These are phyloP conservation scores for Pseudonectria buxi DNA, from an alignment of 2,329 filamentous ascomycete genomes.

Conservation along the genomic window DNA sequence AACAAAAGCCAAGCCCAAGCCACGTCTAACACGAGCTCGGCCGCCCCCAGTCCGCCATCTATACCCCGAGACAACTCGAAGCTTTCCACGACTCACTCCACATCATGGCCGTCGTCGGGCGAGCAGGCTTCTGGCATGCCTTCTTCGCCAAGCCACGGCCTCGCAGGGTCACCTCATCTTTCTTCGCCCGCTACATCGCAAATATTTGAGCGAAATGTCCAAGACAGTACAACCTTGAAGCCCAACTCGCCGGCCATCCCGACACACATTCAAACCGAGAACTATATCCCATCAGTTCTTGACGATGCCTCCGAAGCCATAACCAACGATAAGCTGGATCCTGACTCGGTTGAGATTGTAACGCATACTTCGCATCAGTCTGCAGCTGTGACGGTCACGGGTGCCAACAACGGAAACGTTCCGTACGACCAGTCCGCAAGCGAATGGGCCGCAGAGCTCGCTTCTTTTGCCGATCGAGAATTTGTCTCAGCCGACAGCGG, in stretches of 20 bases:
- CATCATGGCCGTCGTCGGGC: slow-evolving; percentile 36
- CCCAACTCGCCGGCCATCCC: slow-evolving; percentile 82
- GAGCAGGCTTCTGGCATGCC: slow-evolving; percentile 43
- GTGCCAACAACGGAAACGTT: slow-evolving; percentile 29
- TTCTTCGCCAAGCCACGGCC: slow-evolving; percentile 58
- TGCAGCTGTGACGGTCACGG: slow-evolving; percentile 61
- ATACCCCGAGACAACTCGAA: slow-evolving; percentile 30
- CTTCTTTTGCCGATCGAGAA: slow-evolving; percentile 43
- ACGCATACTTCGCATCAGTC: slow-evolving; percentile 81
- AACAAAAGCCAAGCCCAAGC: slow-evolving; percentile 16
- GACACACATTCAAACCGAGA: slow-evolving; percentile 87
- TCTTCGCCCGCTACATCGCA: slow-evolving; percentile 71
- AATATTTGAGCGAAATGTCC: slow-evolving; percentile 93
- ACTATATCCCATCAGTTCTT: slow-evolving; percentile 84
- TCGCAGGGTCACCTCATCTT: slow-evolving; percentile 66
- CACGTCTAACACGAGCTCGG: slow-evolving; percentile 31
- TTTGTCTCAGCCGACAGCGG: slow-evolving; percentile 49
- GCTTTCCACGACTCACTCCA: slow-evolving; percentile 31
- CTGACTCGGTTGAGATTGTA: slow-evolving; percentile 87
- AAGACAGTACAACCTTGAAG: slow-evolving; percentile 62
- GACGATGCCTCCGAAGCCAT: slow-evolving; percentile 90
- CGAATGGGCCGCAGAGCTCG: slow-evolving; percentile 53
- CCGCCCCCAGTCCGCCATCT: slow-evolving; percentile 27
- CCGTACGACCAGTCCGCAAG: slow-evolving; percentile 36
- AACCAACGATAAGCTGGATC: slow-evolving; percentile 76